phyloP scores from a whole-genome alignment of 768 basidiomycete species.

The Amanita muscaria region DNA sequence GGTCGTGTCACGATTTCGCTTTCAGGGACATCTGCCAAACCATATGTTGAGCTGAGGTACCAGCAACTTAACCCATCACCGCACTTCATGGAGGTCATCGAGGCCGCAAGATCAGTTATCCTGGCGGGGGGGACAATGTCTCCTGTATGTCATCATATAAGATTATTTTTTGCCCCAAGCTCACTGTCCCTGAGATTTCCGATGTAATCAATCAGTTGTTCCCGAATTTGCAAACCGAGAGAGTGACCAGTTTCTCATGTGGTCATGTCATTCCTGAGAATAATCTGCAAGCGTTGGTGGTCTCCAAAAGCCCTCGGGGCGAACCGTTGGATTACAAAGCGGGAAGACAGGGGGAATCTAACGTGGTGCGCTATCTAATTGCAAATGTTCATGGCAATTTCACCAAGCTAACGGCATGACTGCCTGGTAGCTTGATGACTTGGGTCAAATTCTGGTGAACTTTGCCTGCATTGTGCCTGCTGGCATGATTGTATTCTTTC shows the following conservation, averaged over 20 bases:
- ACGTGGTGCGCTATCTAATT: constrained; percentile 38
- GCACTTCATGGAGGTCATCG: constrained; percentile 75
- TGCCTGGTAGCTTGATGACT: constrained; percentile 56
- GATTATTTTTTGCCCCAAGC: neutral
- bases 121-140: constrained; percentile 98
- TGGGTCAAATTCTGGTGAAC: constrained; percentile 81
- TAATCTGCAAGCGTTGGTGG: constrained; percentile 68
- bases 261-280: constrained; percentile 82
- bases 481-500: constrained; percentile 91
- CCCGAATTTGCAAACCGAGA: constrained; percentile 46
- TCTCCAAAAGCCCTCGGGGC: constrained; percentile 69
- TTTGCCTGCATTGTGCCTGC: constrained; percentile 69
- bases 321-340: constrained; percentile 75
- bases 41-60: constrained; percentile 69
- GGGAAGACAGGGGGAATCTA: constrained; percentile 55
- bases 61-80: constrained; percentile 89
- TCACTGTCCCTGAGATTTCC: constrained; percentile 54
- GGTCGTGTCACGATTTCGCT: constrained; percentile 64
- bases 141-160: constrained; percentile 46
- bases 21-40: constrained; percentile 26
- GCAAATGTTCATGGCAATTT: neutral
- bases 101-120: constrained; percentile 74
- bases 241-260: constrained; percentile 79
- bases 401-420: neutral
- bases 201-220: constrained; percentile 83